Evolutionary conservation across 441 rosid genomes (phyloP).

Genomic region (Melastoma candidum): DNA sequence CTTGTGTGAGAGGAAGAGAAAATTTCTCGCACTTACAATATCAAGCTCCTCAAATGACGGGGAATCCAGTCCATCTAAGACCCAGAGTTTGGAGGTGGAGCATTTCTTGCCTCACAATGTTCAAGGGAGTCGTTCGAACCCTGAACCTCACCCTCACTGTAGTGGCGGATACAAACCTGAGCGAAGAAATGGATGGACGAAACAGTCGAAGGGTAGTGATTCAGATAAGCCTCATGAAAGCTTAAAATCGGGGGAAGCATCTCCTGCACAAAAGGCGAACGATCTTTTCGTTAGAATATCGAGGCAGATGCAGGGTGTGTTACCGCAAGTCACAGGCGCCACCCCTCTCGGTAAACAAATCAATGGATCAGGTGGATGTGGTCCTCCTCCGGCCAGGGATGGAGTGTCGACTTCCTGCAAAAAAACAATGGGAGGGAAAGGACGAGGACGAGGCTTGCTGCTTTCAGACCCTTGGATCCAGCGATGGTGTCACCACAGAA

Average conservation of each 20-base stretch:
- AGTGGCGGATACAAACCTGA: conserved; percentile 18
- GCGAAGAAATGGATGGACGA: conserved; percentile 67
- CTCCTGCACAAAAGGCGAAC: conserved; percentile 29
- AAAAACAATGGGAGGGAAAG: conserved; percentile 14
- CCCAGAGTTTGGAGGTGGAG: conserved; percentile 65
- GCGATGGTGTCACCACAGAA: conserved; percentile 52
- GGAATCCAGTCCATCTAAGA: conserved; percentile 60
- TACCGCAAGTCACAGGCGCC: conserved; percentile 21
- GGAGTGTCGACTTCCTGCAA: conserved; percentile 20
- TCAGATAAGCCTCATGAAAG: conserved; percentile 37
- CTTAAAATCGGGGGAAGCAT: conserved; percentile 30
- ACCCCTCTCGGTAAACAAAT: too few relatives aligned
- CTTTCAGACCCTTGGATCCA: conserved; percentile 57
- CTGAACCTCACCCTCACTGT: conserved; percentile 20
- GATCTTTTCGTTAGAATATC: conserved; percentile 27
- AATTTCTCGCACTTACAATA: conserved; percentile 29
- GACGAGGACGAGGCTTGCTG: conserved; percentile 23
- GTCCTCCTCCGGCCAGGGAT: conserved; percentile 21
- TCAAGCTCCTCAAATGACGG: conserved; percentile 29
- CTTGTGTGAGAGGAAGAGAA: conserved; percentile 47
- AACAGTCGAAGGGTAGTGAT: conserved; percentile 56
- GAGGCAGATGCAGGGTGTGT: conserved; percentile 24
- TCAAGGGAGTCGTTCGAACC: conserved; percentile 28
- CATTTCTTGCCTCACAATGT: conserved; percentile 32
- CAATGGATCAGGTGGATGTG: conserved; percentile 14